These are phyloP conservation scores for Suhomyces kilbournensis DNA, from an alignment of 805 yeast genomes.

Conservation along the genomic window DNA sequence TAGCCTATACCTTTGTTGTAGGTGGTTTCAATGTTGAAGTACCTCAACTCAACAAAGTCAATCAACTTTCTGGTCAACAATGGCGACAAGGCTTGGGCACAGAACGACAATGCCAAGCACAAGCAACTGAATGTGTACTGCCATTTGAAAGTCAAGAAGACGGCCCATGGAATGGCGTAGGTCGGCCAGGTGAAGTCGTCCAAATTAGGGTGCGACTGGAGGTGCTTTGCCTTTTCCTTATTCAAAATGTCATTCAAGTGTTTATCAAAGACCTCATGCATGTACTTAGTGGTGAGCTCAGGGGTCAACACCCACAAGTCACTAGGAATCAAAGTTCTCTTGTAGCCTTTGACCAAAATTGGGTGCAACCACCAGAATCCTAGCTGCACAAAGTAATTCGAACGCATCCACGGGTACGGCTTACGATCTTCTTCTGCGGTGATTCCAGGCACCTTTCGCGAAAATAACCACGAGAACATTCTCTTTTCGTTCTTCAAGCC, in stretches of 20 bases:
- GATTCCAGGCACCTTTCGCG: conserved; percentile 49
- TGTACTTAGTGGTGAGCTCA: conserved; percentile 33
- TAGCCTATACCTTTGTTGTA: conserved; percentile 70
- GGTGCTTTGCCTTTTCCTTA: conserved; percentile 18
- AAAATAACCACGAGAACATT: conserved; percentile 47
- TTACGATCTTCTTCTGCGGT: conserved; percentile 51
- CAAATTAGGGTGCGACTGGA: conserved; percentile 12
- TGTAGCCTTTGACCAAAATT: conserved; percentile 38
- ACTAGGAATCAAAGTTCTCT: conserved; percentile 34
- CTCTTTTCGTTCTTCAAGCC: conserved; percentile 46
- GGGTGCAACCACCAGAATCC: conserved; percentile 42
- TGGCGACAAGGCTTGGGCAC: conserved; percentile 57
- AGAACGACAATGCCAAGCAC: conserved; percentile 46
- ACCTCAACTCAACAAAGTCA: conserved; percentile 54
- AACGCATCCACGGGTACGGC: conserved; percentile 44
- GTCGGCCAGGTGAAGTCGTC: conserved; percentile 38
- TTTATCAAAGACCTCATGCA: conserved; percentile 29
- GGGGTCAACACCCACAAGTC: conserved; percentile 38
- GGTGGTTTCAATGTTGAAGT: conserved; percentile 38
- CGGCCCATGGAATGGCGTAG: conserved; percentile 38
- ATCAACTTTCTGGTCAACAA: conserved; percentile 64
- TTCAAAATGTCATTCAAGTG: conserved; percentile 21
- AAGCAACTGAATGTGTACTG: conserved; percentile 41
- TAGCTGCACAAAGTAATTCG: conserved; percentile 39
- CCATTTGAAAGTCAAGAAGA: conserved; percentile 48